These are phyloP conservation scores for Saccharomycopsis sp. DNA, from an alignment of 805 yeast species.

Conservation along the genomic window DNA sequence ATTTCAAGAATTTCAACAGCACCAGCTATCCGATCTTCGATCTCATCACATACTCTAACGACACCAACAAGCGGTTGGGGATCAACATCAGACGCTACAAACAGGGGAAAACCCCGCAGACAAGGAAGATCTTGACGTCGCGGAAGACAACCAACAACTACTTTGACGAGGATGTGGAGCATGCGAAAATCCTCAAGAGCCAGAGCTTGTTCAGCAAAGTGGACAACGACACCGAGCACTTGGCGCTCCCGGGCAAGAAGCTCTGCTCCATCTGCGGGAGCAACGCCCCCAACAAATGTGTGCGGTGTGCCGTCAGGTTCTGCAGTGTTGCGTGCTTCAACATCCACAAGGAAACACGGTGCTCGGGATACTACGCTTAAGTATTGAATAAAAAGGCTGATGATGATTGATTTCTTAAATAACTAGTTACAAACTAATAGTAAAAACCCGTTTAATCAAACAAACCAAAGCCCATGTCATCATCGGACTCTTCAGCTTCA, in stretches of 20 bases:
- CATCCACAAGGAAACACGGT: constrained; percentile 20
- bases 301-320: constrained; percentile 16
- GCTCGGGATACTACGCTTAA: constrained; percentile 14
- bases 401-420: neutral
- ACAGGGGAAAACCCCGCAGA: constrained; percentile 17
- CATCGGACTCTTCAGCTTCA: constrained; percentile 53
- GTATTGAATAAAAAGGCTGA: neutral
- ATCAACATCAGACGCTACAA: constrained; percentile 3
- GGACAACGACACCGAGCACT: constrained; percentile 2
- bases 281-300: constrained; percentile 19
- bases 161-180: constrained; percentile 43
- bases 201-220: constrained; percentile 9
- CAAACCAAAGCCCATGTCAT: constrained; percentile 93
- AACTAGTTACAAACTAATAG: neutral
- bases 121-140: constrained; percentile 19
- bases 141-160: constrained; percentile 47
- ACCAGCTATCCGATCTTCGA: constrained; percentile 19
- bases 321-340: constrained; percentile 18
- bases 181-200: constrained; percentile 36
- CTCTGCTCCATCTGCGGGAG: constrained; percentile 21
- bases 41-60: constrained; percentile 16
- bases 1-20: constrained; percentile 17
- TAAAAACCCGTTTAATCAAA: constrained; percentile 67
- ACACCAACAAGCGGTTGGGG: constrained; percentile 12
- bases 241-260: constrained; percentile 19